A percentile compares a stretch with the other conserved stretches of the same genome.
Evolutionary conservation across 768 basidiomycete genomes (phyloP).

Genomic region (Pisolithus sp.): DNA sequence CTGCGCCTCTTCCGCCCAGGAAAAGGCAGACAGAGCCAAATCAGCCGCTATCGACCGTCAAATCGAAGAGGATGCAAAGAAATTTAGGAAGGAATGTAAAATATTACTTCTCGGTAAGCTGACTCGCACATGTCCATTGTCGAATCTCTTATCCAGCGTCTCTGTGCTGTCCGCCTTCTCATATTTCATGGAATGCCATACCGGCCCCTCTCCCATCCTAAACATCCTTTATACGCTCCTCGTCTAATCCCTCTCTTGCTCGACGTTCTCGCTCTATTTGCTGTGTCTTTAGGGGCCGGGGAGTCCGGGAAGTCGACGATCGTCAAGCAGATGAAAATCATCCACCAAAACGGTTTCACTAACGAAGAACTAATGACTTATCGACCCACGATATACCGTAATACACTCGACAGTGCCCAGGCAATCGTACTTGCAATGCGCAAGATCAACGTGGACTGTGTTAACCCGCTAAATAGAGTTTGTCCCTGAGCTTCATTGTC

Average conservation of each 20-base stretch:
- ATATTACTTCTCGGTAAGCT: slow-evolving; percentile 80
- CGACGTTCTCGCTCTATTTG: neutral
- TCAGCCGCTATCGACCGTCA: slow-evolving; percentile 76
- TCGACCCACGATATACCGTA: slow-evolving; percentile 74
- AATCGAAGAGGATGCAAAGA: slow-evolving; percentile 80
- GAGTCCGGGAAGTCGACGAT: slow-evolving; percentile 95
- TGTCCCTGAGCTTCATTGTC: neutral
- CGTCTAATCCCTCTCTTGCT: neutral
- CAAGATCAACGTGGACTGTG: slow-evolving; percentile 77
- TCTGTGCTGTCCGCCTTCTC: neutral
- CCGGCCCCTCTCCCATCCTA: neutral
- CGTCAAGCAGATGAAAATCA: slow-evolving; percentile 99
- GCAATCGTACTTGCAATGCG: slow-evolving; percentile 81
- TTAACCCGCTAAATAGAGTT: slow-evolving; percentile 57
- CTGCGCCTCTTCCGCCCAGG: slow-evolving; percentile 51
- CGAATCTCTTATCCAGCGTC: slow-evolving; percentile 8
- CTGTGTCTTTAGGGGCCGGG: slow-evolving; percentile 67
- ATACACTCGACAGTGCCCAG: slow-evolving; percentile 86
- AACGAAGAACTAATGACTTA: slow-evolving; percentile 69
- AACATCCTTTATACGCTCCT: neutral
- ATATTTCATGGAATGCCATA: neutral
- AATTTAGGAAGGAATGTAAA: slow-evolving; percentile 85
- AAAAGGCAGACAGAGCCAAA: slow-evolving; percentile 52
- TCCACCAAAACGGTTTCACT: slow-evolving; percentile 88
- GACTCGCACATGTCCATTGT: slow-evolving; percentile 11